A percentile compares a stretch with the other conserved stretches of the same genome.
These are phyloP conservation scores for Penicillium samsonianum DNA, from an alignment of 495 filamentous ascomycete genomes.

Conservation along the genomic window DNA sequence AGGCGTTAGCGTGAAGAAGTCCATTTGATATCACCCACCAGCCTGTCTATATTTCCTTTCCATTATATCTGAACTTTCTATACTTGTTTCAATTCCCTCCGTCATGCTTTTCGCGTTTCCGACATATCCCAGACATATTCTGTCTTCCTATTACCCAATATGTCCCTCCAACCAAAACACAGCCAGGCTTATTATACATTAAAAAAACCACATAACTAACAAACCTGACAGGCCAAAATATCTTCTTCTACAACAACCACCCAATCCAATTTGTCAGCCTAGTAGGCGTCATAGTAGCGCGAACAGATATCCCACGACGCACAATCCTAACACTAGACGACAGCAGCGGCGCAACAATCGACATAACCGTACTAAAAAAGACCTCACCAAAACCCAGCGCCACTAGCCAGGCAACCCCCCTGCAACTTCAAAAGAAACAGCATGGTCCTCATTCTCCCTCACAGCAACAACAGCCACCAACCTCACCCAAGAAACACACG, in stretches of 20 bases:
- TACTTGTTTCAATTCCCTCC: background rate
- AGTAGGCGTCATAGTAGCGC: constrained; percentile 72
- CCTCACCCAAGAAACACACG: background rate
- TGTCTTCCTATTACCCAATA: background rate
- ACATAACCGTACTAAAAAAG: constrained; percentile 47
- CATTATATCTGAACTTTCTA: background rate
- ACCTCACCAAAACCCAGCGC: constrained; percentile 10
- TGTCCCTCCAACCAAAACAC: background rate
- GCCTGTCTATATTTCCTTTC: background rate
- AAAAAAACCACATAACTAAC: constrained; percentile 9
- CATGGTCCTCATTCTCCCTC: constrained; percentile 3
- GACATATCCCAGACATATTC: background rate
- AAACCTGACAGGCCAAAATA: constrained; percentile 56
- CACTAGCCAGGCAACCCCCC: constrained; percentile 15
- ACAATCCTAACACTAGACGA: constrained; percentile 79
- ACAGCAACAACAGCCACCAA: background rate
- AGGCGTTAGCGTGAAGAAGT: constrained; percentile 3
- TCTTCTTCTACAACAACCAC: constrained; percentile 84
- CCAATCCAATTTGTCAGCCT: constrained; percentile 84
- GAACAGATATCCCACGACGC: constrained; percentile 62
- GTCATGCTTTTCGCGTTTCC: background rate
- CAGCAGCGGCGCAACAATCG: constrained; percentile 76
- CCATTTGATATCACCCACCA: background rate
- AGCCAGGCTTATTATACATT: background rate
- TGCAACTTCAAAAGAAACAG: background rate